Evolutionary conservation across 345 rosid genomes (phyloP).

Genomic region (Capsella bursapastoris): DNA sequence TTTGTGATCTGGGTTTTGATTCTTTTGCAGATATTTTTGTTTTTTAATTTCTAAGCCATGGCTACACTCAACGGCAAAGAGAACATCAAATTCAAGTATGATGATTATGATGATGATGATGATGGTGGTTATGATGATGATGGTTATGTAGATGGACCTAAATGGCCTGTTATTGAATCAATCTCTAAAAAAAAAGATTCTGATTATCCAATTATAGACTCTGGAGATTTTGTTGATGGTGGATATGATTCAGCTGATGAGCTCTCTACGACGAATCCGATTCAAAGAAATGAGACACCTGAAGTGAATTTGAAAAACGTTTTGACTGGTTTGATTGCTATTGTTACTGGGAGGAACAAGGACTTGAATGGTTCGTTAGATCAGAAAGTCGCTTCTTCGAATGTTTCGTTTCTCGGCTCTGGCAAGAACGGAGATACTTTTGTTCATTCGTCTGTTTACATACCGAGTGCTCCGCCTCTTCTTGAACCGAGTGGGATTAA

Average conservation of each 20-base stretch:
- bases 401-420: slow-evolving; percentile 81
- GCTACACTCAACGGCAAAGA: slow-evolving; percentile 42
- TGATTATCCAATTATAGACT: slow-evolving; percentile 49
- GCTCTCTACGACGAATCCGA: slow-evolving; percentile 21
- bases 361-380: slow-evolving; percentile 28
- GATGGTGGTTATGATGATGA: slow-evolving; percentile 29
- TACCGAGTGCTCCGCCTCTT: slow-evolving; percentile 97
- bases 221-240: slow-evolving; percentile 61
- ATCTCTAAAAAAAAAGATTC: slow-evolving; percentile 47
- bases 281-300: slow-evolving; percentile 45
- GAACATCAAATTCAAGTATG: slow-evolving; percentile 23
- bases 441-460: slow-evolving; percentile 86
- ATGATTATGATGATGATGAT: slow-evolving; percentile 7
- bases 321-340: slow-evolving; percentile 72
- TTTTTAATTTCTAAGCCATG: slow-evolving; percentile 42
- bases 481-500: slow-evolving; percentile 62
- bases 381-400: slow-evolving; percentile 55
- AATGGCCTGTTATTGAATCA: slow-evolving; percentile 41
- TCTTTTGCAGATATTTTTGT: slow-evolving; percentile 24
- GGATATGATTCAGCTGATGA: slow-evolving; percentile 67
- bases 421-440: slow-evolving; percentile 74
- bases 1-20: background rate
- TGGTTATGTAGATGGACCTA: slow-evolving; percentile 41
- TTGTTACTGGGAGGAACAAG: slow-evolving; percentile 76
- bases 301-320: slow-evolving; percentile 91